Evolutionary conservation across 169 alveolate genomes (phyloP), one percentile per base, ranked within the genome.

Genomic region (Cystoisospora suis): DNA sequence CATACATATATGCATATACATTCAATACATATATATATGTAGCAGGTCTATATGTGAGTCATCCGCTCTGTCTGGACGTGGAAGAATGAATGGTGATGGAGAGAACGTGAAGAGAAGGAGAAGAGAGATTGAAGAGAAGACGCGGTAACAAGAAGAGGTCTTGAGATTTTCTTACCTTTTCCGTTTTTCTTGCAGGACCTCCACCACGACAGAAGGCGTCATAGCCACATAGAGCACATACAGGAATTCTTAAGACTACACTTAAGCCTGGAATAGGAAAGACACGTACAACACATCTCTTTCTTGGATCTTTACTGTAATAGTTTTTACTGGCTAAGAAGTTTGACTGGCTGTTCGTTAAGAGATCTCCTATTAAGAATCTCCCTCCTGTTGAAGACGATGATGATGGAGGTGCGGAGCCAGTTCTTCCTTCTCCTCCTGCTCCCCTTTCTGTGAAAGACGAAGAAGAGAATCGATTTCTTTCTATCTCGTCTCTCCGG

Each of bases 161-260:
- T n/a, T n/a, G n/a, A n/a, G n/a, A n/a, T n/a, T n/a, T 3, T 1
- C 90, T 15, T 9, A 86, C 90, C 81, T 86, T 86, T 3, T 86
- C 90, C 32, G 90, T 61, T 29, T 86, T 86, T 38, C 83, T 12
- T 7, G 59, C 38, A 27, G 90, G 90, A 3, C 90, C 90, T 17
- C 90, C 90, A 3, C 90, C 90, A 6, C 49, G 83, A 49, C 90
- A 86, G 27, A 59, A 86, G 46, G 81, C 90, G 70, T 86, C 90
- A 46, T 46, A 86, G 45, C 90, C 90, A 72, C 90, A 86, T 69
- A 86, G 90, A 12, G 81, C 72, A 32, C 90, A 86, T 32, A 86
- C 90, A 20, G 90, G 90, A 36, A 86, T 45, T 0, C 90, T 81
- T 7, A 86, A 49, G n/a, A 72, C 75, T 40, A 61, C 81, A 0